A percentile compares a stretch with the other conserved stretches of the same genome.
Conservation (phyloP, 768 basidiomycete species). For the Amanita rimosa region DNA sequence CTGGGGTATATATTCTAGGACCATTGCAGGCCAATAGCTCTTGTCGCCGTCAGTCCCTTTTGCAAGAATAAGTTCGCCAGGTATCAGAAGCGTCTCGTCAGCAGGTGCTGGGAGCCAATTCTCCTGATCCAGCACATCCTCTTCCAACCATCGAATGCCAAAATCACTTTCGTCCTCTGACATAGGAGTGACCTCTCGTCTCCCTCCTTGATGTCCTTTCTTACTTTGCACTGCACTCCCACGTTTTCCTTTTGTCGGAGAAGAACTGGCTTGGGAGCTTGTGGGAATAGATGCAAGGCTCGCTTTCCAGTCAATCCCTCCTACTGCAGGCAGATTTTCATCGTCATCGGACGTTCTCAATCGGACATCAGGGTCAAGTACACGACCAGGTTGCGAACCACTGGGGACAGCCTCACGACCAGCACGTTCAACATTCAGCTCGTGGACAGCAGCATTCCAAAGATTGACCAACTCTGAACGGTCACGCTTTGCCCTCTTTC, state of each 20-base stretch:
- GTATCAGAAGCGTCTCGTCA: slow-evolving; percentile 43
- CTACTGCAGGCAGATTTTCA: slow-evolving; percentile 4
- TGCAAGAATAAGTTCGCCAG: slow-evolving; percentile 59
- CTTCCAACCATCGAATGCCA: slow-evolving; percentile 5
- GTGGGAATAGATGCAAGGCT: slow-evolving; percentile 3
- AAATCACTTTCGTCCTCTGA: slow-evolving; percentile 7
- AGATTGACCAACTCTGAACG: background rate
- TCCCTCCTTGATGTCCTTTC: slow-evolving; percentile 13
- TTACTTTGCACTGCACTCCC: slow-evolving; percentile 9
- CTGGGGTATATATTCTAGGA: slow-evolving; percentile 41
- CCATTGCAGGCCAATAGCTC: slow-evolving; percentile 57
- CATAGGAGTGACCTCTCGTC: slow-evolving; percentile 11
- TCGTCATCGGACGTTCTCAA: background rate
- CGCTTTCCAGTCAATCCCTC: slow-evolving; percentile 5
- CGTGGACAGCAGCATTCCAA: slow-evolving; percentile 1
- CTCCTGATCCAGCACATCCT: slow-evolving; percentile 8
- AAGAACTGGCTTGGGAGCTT: background rate
- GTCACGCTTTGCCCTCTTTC: slow-evolving; percentile 5
- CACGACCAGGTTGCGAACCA: background rate
- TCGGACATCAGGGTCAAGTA: background rate
- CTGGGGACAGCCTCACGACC: background rate
- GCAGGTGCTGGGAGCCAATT: slow-evolving; percentile 29
- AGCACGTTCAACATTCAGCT: background rate
- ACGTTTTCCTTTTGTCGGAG: slow-evolving; percentile 3
- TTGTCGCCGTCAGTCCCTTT: slow-evolving; percentile 21